phyloP scores from a whole-genome alignment of 306 rosid species.

The Canavalia ensiformis region DNA sequence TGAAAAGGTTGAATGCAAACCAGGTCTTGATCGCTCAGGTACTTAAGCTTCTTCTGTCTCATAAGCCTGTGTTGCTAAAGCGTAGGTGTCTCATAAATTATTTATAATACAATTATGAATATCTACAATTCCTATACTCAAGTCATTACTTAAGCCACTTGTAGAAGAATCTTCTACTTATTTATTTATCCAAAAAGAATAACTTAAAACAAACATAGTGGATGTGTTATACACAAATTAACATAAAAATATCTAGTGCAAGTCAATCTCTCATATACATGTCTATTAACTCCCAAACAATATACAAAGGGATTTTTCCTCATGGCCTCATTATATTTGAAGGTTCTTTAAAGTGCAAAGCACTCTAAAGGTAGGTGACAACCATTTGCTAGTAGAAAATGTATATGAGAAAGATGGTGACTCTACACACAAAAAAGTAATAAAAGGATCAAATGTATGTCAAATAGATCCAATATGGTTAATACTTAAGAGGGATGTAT shows the following conservation, averaged over 20 bases:
- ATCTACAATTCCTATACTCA: neutral
- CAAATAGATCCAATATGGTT: conserved; percentile 9
- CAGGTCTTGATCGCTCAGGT: conserved; percentile 59
- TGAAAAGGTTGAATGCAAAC: neutral
- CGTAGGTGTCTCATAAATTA: neutral
- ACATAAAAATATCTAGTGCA: conserved; percentile 17
- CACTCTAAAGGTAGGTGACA: neutral
- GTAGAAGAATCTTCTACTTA: neutral
- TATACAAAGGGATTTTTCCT: neutral
- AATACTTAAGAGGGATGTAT: neutral
- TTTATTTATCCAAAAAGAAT: conserved; percentile 21
- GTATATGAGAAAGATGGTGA: neutral
- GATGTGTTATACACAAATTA: neutral
- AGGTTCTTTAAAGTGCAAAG: conserved; percentile 21
- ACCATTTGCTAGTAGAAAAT: neutral
- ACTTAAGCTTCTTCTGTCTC: conserved; percentile 69
- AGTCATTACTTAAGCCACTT: neutral
- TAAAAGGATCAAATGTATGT: neutral
- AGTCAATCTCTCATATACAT: neutral
- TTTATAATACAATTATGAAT: neutral
- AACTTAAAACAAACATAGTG: neutral
- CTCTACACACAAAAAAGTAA: neutral
- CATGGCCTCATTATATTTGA: neutral
- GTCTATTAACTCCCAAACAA: neutral
- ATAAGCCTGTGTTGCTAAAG: conserved; percentile 67